These are phyloP conservation scores for Colletotrichum costaricense DNA, from an alignment of 2,329 filamentous ascomycete species.

Conservation along the genomic window DNA sequence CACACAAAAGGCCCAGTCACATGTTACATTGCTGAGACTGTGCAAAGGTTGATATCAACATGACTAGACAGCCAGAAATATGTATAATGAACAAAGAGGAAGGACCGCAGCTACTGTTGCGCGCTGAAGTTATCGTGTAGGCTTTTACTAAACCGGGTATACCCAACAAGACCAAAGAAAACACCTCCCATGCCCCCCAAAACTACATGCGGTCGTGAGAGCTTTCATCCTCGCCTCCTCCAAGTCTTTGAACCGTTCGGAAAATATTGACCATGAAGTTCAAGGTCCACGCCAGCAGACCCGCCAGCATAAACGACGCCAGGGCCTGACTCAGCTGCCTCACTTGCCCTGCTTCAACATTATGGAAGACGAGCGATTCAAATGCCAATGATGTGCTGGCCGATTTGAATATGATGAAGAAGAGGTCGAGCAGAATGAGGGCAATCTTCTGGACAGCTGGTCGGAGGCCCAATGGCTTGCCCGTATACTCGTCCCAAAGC, in stretches of 20 bases:
- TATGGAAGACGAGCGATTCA: slow-evolving; percentile 77
- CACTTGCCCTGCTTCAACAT: slow-evolving; percentile 40
- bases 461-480: slow-evolving; percentile 89
- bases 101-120: background rate
- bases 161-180: slow-evolving; percentile 18
- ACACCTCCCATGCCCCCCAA: background rate
- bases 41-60: background rate
- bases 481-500: slow-evolving; percentile 96
- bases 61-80: background rate
- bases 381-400: slow-evolving; percentile 93
- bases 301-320: slow-evolving; percentile 82
- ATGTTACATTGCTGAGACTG: background rate
- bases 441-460: slow-evolving; percentile 87
- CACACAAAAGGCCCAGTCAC: background rate
- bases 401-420: slow-evolving; percentile 98
- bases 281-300: slow-evolving; percentile 87
- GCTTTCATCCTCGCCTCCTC: slow-evolving; percentile 60
- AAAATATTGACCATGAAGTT: slow-evolving; percentile 91
- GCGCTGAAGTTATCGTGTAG: slow-evolving; percentile 27
- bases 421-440: slow-evolving; percentile 89
- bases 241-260: slow-evolving; percentile 72
- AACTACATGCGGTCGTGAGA: slow-evolving; percentile 31
- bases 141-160: slow-evolving; percentile 34
- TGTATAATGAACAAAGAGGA: slow-evolving; percentile 23
- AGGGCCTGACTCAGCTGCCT: slow-evolving; percentile 72